phyloP scores from a whole-genome alignment of 2,329 filamentous ascomycete genomes.

The Hymenoscyphus linearis region DNA sequence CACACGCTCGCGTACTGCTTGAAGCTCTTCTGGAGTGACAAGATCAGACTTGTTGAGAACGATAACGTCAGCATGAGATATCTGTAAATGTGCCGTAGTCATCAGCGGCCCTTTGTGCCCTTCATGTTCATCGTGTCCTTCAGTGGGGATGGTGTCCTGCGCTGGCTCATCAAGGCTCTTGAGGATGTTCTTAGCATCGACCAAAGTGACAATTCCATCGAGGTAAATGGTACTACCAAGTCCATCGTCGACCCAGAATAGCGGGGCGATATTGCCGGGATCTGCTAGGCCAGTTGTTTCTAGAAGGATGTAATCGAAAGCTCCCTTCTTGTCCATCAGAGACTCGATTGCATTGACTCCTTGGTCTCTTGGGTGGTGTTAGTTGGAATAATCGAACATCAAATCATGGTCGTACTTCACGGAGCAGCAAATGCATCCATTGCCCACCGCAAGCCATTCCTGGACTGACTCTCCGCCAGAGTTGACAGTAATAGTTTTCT shows the following conservation, averaged over 20 bases:
- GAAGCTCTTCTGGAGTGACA: constrained; percentile 64
- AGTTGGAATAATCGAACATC: constrained; percentile 1
- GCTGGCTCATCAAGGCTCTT: constrained; percentile 71
- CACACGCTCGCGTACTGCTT: constrained; percentile 65
- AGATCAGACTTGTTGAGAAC: constrained; percentile 92
- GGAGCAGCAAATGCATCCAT: constrained; percentile 96
- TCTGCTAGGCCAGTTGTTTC: constrained; percentile 95
- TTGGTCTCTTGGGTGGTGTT: constrained; percentile 57
- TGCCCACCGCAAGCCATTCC: constrained; percentile 93
- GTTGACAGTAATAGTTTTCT: constrained; percentile 90
- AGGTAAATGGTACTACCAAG: constrained; percentile 93
- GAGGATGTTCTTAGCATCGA: constrained; percentile 91
- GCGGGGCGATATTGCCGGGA: constrained; percentile 87
- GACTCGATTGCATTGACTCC: constrained; percentile 94
- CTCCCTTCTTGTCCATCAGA: constrained; percentile 87
- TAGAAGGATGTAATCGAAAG: constrained; percentile 95
- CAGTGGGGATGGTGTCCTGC: constrained; percentile 40
- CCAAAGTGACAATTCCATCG: constrained; percentile 91
- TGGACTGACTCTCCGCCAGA: constrained; percentile 77
- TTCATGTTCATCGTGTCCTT: constrained; percentile 44
- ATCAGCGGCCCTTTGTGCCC: constrained; percentile 58
- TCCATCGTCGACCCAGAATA: constrained; percentile 98
- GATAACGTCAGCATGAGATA: constrained; percentile 93
- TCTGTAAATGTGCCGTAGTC: constrained; percentile 92
- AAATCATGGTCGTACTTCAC: constrained; percentile 64